Evolutionary conservation across 495 filamentous ascomycete genomes (phyloP), one percentile per base, ranked within the genome.

Genomic region (Usnea hakonensis): DNA sequence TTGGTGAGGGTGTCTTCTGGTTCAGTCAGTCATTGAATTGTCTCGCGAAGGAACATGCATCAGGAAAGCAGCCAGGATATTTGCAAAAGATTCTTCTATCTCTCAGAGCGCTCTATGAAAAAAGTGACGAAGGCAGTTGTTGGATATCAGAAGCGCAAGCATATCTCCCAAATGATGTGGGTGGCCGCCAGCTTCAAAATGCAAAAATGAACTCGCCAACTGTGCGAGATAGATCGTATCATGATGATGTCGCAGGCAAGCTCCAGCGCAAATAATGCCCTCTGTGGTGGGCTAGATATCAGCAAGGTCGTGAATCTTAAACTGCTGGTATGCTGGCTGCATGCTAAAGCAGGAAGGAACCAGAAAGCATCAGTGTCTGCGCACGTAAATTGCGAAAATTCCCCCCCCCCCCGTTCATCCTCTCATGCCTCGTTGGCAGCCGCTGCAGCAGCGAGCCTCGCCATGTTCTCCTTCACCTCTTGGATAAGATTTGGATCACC

Each of bases 401-500:
- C 4, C 28, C 2, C n/a, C n/a, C n/a, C n/a, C n/a, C n/a, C n/a
- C n/a, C n/a, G n/a, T n/a, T 21, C 0, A 50, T 57, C 16, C 17
- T 5, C 30, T 63, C 41, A 40, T 21, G 28, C 37, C 10, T 11
- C 0, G 17, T 13, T 36, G 5, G 26, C 37, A 36, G 11, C 33
- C 17, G 33, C 5, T 21, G 21, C 26, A 11, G 40, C n/a, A 3
- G n/a, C 33, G 9, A 38, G 38, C 53, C 38, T 17, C 54, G 26
- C 36, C 23, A 37, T 26, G 35, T 36, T 33, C 14, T 60, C 11
- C 23, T 87, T 13, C n/a, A n/a, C n/a, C n/a, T n/a, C n/a, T n/a
- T n/a, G n/a, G 43, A 60, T 91, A 66, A 56, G 48, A 10, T 54
- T 48, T 4, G 61, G 44, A 35, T 68, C 66, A 1, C 66, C 66